Evolutionary conservation across 805 yeast genomes (phyloP), one percentile per base, ranked within the genome.

Genomic region (Candida corydali): DNA sequence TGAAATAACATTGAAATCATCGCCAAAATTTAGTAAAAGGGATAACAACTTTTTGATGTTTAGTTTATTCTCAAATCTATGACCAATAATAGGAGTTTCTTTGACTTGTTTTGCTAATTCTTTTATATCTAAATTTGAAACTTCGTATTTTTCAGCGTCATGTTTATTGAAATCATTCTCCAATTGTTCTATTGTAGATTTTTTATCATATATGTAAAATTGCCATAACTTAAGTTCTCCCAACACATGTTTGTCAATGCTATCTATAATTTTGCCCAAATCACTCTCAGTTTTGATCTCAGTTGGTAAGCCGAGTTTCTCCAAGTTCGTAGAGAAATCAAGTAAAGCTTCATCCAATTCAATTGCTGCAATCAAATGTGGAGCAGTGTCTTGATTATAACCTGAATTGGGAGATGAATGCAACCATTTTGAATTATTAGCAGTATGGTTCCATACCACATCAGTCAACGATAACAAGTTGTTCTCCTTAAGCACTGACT

Each of bases 381-480:
- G 97, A 2, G 97, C 95, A 2, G 96, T 89, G 35, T 73, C 74
- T 17, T 72, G 72, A 40, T 86, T 85, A 61, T 91, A 91, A 8
- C 98, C 98, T 2, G 85, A 78, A 16, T 89, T 96, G 0, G 98
- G 97, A 48, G 86, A 88, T 2, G 80, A 83, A 29, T 75, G 62
- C 23, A 93, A 60, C 98, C 98, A 91, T 0, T 51, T 59, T 0
- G 98, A 87, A 59, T 91, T 86, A 54, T 86, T 73, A 2, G 98
- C 96, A 0, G 98, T 91, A 54, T 91, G 98, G 56, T 91, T 91
- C 71, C 88, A 80, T 2, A 91, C 98, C 20, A 93, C 82, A 59
- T 91, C 98, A 1, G 96, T 86, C 64, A 91, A 66, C 0, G 96
- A 73, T 28, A 91, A 66, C 41, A 91, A 70, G 4, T 75, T 75